These are phyloP conservation scores for Starmerella bombicola DNA, from an alignment of 805 yeast genomes.

Conservation along the genomic window DNA sequence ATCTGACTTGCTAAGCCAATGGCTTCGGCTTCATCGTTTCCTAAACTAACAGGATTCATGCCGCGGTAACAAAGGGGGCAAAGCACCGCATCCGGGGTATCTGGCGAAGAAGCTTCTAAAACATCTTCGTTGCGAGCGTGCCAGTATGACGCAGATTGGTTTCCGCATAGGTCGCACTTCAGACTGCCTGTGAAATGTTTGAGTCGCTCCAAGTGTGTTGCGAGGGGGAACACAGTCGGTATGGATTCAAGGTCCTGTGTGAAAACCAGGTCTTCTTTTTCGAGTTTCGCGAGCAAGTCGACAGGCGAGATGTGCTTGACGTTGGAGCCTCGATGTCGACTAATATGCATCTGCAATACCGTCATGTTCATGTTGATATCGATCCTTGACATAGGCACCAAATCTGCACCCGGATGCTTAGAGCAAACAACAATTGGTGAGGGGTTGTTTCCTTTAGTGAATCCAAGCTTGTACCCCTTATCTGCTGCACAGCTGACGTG, in stretches of 20 bases:
- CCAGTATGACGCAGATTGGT: neutral
- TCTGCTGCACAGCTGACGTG: conserved; percentile 51
- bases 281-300: neutral
- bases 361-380: conserved; percentile 21
- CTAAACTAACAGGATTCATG: neutral
- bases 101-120: neutral
- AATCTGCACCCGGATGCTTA: conserved; percentile 18
- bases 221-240: neutral
- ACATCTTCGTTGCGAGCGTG: too few species aligned
- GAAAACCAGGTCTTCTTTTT: neutral
- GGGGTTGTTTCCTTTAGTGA: conserved; percentile 15
- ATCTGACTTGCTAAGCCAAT: too few species aligned
- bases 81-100: neutral
- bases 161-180: neutral
- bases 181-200: neutral
- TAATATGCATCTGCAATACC: conserved; percentile 26
- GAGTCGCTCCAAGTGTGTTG: neutral
- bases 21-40: too few species aligned
- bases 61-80: neutral
- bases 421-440: conserved; percentile 27
- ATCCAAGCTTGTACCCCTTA: conserved; percentile 13
- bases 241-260: neutral
- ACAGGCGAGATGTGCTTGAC: neutral
- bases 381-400: conserved; percentile 23
- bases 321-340: conserved; percentile 20